Conservation (phyloP, 495 filamentous ascomycete genomes). For the Umbilicaria muhlenbergii region DNA sequence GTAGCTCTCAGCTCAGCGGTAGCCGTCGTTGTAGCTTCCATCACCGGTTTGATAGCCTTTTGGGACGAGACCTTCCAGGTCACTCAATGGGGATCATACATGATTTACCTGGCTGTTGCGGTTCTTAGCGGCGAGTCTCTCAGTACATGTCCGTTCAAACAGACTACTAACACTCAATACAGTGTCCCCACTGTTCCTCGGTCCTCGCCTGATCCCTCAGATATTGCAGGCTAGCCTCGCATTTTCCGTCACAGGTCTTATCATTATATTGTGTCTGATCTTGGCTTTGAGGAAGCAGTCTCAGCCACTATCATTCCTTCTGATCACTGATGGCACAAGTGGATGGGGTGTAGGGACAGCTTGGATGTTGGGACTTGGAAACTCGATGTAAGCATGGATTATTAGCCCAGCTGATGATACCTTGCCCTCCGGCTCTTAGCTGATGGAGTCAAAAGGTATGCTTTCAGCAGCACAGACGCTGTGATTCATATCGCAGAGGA, state of each 20-base stretch:
- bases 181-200: slow-evolving; percentile 14
- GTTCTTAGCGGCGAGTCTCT: slow-evolving; percentile 1
- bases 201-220: slow-evolving; percentile 8
- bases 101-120: slow-evolving; percentile 13
- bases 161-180: not conserved
- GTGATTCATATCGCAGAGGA: slow-evolving; percentile 11
- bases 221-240: slow-evolving; percentile 9
- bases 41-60: slow-evolving; percentile 14
- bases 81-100: slow-evolving; percentile 16
- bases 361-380: slow-evolving; percentile 21
- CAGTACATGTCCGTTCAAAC: not conserved
- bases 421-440: no score
- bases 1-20: slow-evolving; percentile 15
- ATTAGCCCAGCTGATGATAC: no score
- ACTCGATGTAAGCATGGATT: slow-evolving; percentile 12
- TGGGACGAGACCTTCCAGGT: slow-evolving; percentile 11
- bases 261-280: slow-evolving; percentile 12
- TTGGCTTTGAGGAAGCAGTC: slow-evolving; percentile 13
- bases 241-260: slow-evolving; percentile 12
- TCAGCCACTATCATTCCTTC: slow-evolving; percentile 5
- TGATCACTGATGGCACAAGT: slow-evolving; percentile 11
- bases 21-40: slow-evolving; percentile 8
- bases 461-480: slow-evolving; percentile 15
- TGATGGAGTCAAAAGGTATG: slow-evolving; percentile 8
- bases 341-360: slow-evolving; percentile 21